These are phyloP conservation scores for Nicotiana tabacum DNA, from an alignment of 257 asterid genomes.

Conservation along the genomic window DNA sequence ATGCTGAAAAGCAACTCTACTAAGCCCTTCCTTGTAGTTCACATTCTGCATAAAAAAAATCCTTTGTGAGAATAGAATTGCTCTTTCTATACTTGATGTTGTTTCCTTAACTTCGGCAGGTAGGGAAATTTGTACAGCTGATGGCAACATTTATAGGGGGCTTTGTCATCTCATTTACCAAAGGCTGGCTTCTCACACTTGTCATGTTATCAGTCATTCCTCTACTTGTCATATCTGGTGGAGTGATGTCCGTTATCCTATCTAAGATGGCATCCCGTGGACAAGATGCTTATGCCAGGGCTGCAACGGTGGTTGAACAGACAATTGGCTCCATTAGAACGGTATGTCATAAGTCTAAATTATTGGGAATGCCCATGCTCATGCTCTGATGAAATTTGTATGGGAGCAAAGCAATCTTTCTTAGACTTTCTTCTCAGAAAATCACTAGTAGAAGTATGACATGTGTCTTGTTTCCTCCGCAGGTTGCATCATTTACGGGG, in stretches of 20 bases:
- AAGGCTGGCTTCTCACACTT: slow-evolving; percentile 85
- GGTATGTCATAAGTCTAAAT: slow-evolving; percentile 24
- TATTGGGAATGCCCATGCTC: slow-evolving; percentile 4
- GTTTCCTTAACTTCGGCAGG: slow-evolving; percentile 26
- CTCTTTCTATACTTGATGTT: not conserved
- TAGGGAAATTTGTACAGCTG: slow-evolving; percentile 74
- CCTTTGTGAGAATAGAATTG: not conserved
- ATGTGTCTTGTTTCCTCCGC: slow-evolving; percentile 8
- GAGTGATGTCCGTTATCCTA: slow-evolving; percentile 50
- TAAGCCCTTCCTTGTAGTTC: not conserved
- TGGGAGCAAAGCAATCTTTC: not conserved
- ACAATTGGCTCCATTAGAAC: slow-evolving; percentile 81
- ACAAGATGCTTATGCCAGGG: slow-evolving; percentile 72
- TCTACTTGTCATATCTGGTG: slow-evolving; percentile 66
- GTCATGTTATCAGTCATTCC: slow-evolving; percentile 78
- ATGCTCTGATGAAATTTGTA: not conserved
- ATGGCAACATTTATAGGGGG: slow-evolving; percentile 73
- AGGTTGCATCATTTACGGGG: slow-evolving; percentile 82
- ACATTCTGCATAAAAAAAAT: not conserved
- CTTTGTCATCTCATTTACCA: slow-evolving; percentile 55
- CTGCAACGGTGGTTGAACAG: slow-evolving; percentile 74
- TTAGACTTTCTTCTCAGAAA: not conserved
- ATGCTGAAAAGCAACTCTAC: not conserved
- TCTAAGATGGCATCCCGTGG: slow-evolving; percentile 69
- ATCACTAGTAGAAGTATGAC: not conserved